These are phyloP conservation scores for Kalmanozyma brasiliensis DNA, from an alignment of 1,284 basidiomycete species.

Conservation along the genomic window DNA sequence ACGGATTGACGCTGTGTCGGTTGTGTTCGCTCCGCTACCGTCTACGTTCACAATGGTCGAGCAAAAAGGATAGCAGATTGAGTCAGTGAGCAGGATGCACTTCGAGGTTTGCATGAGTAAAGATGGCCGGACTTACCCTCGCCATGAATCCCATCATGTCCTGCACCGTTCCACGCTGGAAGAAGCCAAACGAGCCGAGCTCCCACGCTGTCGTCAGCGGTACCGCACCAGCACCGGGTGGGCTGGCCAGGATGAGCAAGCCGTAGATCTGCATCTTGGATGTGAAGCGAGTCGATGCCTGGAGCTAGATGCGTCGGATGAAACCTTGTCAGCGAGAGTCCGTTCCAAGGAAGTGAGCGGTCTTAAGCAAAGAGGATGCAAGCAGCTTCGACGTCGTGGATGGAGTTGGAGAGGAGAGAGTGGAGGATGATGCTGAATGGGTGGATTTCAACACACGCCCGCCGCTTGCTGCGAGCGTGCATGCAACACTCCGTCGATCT, in stretches of 20 bases:
- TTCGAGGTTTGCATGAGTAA: slow-evolving; percentile 55
- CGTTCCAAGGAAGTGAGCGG: too few relatives aligned
- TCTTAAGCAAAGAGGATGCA: too few relatives aligned
- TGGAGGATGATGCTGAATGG: neutral
- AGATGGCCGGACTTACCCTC: slow-evolving; percentile 51
- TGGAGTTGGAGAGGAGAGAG: slow-evolving; percentile 1
- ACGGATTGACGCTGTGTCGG: slow-evolving; percentile 79
- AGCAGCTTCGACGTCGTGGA: neutral
- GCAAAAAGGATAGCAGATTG: neutral
- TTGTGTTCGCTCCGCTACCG: slow-evolving; percentile 88
- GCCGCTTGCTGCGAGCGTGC: neutral
- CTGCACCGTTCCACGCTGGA: slow-evolving; percentile 76
- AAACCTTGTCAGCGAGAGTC: too few relatives aligned
- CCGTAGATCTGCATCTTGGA: slow-evolving; percentile 48
- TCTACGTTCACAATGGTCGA: slow-evolving; percentile 68
- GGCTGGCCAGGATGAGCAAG: slow-evolving; percentile 62
- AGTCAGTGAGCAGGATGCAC: neutral
- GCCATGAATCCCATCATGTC: slow-evolving; percentile 68
- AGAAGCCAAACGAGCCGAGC: slow-evolving; percentile 91
- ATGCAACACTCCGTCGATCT: too few relatives aligned
- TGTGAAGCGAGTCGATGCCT: too few relatives aligned
- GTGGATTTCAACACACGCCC: neutral
- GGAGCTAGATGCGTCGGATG: too few relatives aligned
- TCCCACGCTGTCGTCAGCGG: slow-evolving; percentile 80
- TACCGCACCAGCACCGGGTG: slow-evolving; percentile 70